phyloP scores from a whole-genome alignment of 495 filamentous ascomycete species.

The Penicillium bovifimosum region DNA sequence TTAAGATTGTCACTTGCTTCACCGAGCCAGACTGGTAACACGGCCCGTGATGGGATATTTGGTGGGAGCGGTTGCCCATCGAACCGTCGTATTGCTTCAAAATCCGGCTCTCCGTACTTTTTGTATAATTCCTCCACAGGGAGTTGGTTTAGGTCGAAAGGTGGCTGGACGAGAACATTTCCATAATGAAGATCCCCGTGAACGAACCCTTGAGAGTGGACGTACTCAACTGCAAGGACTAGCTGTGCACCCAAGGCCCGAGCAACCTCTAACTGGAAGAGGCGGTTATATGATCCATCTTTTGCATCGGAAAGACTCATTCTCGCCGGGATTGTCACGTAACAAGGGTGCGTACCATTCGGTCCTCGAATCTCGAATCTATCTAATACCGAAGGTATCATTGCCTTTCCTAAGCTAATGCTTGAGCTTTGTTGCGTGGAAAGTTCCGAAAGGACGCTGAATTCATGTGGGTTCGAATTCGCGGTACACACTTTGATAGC shows the following conservation, averaged over 20 bases:
- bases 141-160: constrained; percentile 14
- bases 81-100: constrained; percentile 19
- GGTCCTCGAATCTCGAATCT: background rate
- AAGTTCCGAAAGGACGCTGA: background rate
- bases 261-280: constrained; percentile 39
- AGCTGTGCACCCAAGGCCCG: constrained; percentile 39
- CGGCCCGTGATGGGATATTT: constrained; percentile 15
- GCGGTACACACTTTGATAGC: constrained; percentile 12
- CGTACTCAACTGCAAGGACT: constrained; percentile 24
- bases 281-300: constrained; percentile 23
- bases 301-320: constrained; percentile 28
- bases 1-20: constrained; percentile 22
- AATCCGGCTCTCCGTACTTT: constrained; percentile 20
- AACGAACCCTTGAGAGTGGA: constrained; percentile 30
- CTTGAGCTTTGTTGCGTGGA: background rate
- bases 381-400: background rate
- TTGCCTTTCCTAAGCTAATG: background rate
- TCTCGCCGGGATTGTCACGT: constrained; percentile 16
- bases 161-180: constrained; percentile 26
- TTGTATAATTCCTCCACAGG: constrained; percentile 23
- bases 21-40: constrained; percentile 28
- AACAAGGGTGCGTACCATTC: background rate
- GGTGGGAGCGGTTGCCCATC: constrained; percentile 24
- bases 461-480: constrained; percentile 1
- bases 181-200: constrained; percentile 31